phyloP scores from a whole-genome alignment of 2,329 filamentous ascomycete species.

The Diaporthe sp. region DNA sequence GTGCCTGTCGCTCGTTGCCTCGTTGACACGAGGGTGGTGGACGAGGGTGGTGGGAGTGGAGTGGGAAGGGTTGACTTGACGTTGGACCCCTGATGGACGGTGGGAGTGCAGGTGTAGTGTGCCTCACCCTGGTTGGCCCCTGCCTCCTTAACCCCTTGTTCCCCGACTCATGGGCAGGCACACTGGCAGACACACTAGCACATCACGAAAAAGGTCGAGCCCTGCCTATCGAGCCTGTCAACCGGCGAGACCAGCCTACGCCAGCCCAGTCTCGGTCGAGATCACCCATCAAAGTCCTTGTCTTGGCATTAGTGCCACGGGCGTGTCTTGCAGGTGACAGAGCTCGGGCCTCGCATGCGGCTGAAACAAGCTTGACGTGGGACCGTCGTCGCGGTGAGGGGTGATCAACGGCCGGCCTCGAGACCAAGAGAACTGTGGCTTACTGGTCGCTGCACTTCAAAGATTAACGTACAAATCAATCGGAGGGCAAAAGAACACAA shows the following conservation, averaged over 20 bases:
- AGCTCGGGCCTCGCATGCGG: slow-evolving; percentile 24
- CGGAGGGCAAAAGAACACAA: background rate
- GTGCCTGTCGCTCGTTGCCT: background rate
- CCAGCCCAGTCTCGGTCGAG: background rate
- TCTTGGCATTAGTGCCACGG: slow-evolving; percentile 17
- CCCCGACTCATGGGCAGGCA: slow-evolving; percentile 11
- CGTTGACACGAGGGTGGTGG: background rate
- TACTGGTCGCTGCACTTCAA: background rate
- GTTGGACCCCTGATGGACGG: background rate
- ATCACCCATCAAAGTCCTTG: background rate
- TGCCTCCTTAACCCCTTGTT: slow-evolving; percentile 16
- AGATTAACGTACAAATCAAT: background rate
- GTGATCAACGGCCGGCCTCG: slow-evolving; percentile 5
- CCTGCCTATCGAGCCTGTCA: background rate
- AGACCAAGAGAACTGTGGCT: background rate
- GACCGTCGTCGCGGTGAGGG: slow-evolving; percentile 14
- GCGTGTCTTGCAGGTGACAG: slow-evolving; percentile 27
- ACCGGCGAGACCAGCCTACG: background rate
- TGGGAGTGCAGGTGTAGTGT: too few species aligned
- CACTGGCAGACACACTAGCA: background rate
- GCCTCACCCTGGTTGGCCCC: background rate
- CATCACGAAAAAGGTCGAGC: background rate
- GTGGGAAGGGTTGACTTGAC: background rate
- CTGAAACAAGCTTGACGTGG: slow-evolving; percentile 30
- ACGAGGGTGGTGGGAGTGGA: background rate